Evolutionary conservation across 257 asterid species (phyloP).

Genomic region (Ilex asprella): DNA sequence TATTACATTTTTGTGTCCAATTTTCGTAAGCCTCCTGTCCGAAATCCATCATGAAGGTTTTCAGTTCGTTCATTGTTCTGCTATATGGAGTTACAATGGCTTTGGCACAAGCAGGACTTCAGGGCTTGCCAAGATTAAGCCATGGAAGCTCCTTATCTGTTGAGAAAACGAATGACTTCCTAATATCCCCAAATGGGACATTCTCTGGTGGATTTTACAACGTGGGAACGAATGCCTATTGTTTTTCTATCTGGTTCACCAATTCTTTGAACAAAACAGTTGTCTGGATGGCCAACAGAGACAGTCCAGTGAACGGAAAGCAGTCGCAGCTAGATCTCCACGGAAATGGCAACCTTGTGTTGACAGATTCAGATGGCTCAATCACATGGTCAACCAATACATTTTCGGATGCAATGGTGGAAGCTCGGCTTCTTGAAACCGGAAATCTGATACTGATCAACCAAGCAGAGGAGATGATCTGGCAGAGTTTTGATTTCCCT

Average conservation of each 20-base stretch:
- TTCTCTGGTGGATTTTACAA: neutral
- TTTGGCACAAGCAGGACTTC: neutral
- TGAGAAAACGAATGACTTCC: neutral
- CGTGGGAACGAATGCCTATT: neutral
- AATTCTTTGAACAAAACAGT: no score
- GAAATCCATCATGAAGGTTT: neutral
- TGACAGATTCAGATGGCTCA: no score
- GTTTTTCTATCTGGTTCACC: neutral
- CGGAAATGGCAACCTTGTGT: no score
- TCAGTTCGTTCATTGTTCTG: neutral
- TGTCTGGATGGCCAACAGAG: no score
- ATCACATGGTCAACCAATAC: no score
- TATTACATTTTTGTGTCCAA: neutral
- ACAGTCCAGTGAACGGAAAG: no score
- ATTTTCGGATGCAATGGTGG: no score
- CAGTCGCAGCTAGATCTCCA: no score
- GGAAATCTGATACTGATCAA: no score
- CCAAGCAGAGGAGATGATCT: no score
- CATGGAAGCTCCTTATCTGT: slow-evolving; percentile 1
- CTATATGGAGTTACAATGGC: neutral
- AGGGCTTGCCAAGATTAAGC: neutral
- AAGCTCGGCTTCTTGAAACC: no score
- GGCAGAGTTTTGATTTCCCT: no score
- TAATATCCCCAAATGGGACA: neutral
- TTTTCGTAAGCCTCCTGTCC: neutral